Percentiles rank a stretch among this genome's conserved stretches.
Evolutionary conservation across 2,329 filamentous ascomycete genomes (phyloP).

Genomic region (Penicillium sp.): DNA sequence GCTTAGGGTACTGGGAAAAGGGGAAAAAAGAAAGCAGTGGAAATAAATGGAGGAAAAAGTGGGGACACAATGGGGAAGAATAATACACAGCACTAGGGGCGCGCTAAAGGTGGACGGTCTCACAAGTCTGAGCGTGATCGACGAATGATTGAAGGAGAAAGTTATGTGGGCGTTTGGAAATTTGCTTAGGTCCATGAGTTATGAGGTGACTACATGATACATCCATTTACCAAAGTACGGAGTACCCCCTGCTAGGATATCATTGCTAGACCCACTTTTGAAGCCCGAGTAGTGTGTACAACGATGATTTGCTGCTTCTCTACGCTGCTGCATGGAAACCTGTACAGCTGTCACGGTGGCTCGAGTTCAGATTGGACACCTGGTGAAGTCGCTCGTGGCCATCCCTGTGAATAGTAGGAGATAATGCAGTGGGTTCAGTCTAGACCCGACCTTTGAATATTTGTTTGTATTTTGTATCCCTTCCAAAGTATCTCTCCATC

Average conservation of each 20-base stretch:
- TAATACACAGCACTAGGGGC: constrained; percentile 20
- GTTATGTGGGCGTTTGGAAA: constrained; percentile 13
- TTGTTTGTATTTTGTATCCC: not conserved
- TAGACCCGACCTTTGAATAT: not conserved
- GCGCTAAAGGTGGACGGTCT: constrained; percentile 24
- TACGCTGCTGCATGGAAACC: constrained; percentile 17
- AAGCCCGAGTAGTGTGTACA: constrained; percentile 24
- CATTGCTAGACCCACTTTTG: constrained; percentile 16
- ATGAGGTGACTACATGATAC: not conserved
- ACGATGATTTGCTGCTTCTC: constrained; percentile 22
- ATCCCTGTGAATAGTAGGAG: not conserved
- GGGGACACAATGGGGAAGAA: constrained; percentile 16
- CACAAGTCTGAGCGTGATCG: constrained; percentile 21
- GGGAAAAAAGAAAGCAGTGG: not conserved
- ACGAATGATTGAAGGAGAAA: constrained; percentile 15
- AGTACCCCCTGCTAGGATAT: constrained; percentile 7
- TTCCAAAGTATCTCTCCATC: not conserved
- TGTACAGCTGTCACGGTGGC: constrained; percentile 14
- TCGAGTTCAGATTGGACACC: constrained; percentile 17
- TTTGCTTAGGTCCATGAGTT: constrained; percentile 5
- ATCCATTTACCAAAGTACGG: not conserved
- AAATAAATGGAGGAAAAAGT: constrained; percentile 7
- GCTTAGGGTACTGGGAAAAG: constrained; percentile 8
- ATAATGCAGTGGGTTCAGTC: not conserved
- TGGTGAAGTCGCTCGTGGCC: constrained; percentile 3